Evolutionary conservation across 1,284 basidiomycete genomes (phyloP), one percentile per base, ranked within the genome.

Genomic region (Moesziomyces aphidis): DNA sequence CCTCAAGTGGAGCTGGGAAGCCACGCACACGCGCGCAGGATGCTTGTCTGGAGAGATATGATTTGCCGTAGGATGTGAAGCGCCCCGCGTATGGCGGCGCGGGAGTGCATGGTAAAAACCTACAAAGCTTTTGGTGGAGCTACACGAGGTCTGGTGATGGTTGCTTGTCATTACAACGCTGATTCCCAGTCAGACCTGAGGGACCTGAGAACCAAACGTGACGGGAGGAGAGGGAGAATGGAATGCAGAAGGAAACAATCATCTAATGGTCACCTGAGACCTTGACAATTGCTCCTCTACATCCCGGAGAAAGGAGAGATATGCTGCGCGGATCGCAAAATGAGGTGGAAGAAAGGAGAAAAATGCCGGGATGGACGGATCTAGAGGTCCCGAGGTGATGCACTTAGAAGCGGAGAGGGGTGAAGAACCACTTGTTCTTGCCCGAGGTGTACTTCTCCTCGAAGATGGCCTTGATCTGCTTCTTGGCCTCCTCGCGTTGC

Each of bases 381-480:
- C 23, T 24, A 47, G 46, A 7, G n/a, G 17, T 4, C 7, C 13
- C 17, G 4, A 28, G n/a, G 39, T 5, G 28, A 58, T 43, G 49
- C 52, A 42, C 57, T 76, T 82, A 84, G 80, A 81, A 79, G 23
- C 83, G 80, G 58, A 84, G 83, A 47, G 81, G 78, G 47, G 79
- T 80, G 77, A 84, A 84, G 82, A 84, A 83, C 80, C 81, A 83
- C 72, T 80, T 78, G 83, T 83, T 84, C 83, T 84, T 84, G 77
- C 83, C 83, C 50, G 75, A 77, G 43, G 70, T 69, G 80, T 83
- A 84, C 62, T 82, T 82, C 76, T 84, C 82, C 78, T 84, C 83
- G 62, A 84, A 83, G 50, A 84, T 77, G 66, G 77, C 77, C 80
- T 83, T 83, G 72, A 84, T 71, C 61, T 73, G 74, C 78, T 83